These are phyloP conservation scores for Melastoma malabathricum DNA, from an alignment of 345 rosid species.

Conservation along the genomic window DNA sequence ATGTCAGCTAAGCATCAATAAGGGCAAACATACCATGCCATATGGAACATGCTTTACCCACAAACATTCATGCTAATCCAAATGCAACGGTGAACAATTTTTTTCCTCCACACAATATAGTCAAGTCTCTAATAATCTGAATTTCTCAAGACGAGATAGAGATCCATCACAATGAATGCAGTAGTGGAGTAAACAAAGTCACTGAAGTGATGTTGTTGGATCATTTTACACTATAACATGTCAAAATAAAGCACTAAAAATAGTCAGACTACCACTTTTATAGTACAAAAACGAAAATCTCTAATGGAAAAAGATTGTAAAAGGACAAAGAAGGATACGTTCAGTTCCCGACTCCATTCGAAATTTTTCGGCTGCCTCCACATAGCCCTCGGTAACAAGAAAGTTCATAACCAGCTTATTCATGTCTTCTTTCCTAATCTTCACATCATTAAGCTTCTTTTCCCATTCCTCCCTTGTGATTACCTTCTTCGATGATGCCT, in stretches of 20 bases:
- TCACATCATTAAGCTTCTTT: slow-evolving; percentile 75
- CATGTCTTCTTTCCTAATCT: slow-evolving; percentile 91
- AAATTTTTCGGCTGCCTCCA: slow-evolving; percentile 87
- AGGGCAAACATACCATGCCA: slow-evolving; percentile 16
- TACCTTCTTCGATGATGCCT: slow-evolving; percentile 16
- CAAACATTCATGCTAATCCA: no score
- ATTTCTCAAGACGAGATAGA: no score
- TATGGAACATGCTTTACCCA: no score
- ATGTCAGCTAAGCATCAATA: slow-evolving; percentile 70
- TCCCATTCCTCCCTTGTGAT: slow-evolving; percentile 72
- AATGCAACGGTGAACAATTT: no score
- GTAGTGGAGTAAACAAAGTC: no score
- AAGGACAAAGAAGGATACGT: slow-evolving; percentile 45
- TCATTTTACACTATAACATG: no score
- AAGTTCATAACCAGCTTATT: slow-evolving; percentile 94
- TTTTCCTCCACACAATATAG: no score
- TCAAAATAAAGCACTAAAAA: no score
- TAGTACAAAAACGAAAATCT: not conserved
- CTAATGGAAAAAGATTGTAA: not conserved
- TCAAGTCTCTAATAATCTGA: no score
- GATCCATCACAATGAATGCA: no score
- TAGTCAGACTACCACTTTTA: no score
- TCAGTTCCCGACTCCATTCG: slow-evolving; percentile 86
- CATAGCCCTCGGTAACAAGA: slow-evolving; percentile 93
- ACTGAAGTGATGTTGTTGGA: no score